Evolutionary conservation across 2,329 filamentous ascomycete species (phyloP).

Genomic region (Gyromitra esculenta): DNA sequence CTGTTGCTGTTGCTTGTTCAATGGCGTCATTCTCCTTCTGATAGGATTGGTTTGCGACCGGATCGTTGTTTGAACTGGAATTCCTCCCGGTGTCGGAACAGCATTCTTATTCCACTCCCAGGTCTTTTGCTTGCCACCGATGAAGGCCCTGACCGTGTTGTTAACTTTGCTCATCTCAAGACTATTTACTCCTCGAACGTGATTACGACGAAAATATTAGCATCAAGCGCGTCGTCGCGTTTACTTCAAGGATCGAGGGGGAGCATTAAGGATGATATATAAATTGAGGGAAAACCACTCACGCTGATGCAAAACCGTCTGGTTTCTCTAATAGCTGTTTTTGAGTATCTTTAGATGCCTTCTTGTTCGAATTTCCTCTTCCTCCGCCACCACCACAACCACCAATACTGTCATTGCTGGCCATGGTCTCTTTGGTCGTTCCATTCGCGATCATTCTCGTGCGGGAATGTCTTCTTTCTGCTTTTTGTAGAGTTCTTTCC

Average conservation of each 20-base stretch:
- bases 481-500: slow-evolving; percentile 17
- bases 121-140: slow-evolving; percentile 54
- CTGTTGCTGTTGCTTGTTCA: slow-evolving; percentile 5
- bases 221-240: slow-evolving; percentile 38
- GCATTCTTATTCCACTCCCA: slow-evolving; percentile 55
- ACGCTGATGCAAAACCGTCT: slow-evolving; percentile 42
- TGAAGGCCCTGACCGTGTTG: slow-evolving; percentile 55
- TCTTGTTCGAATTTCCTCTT: slow-evolving; percentile 25
- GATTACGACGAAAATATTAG: slow-evolving; percentile 40
- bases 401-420: slow-evolving; percentile 37
- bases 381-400: slow-evolving; percentile 32
- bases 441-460: slow-evolving; percentile 45
- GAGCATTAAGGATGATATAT: slow-evolving; percentile 20
- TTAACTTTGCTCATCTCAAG: slow-evolving; percentile 55
- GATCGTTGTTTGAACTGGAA: slow-evolving; percentile 37
- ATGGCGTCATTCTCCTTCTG: slow-evolving; percentile 48
- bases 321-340: slow-evolving; percentile 35
- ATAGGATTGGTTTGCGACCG: slow-evolving; percentile 43
- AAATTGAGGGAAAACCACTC: slow-evolving; percentile 30
- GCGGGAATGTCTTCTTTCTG: neutral
- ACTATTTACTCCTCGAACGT: slow-evolving; percentile 41
- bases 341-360: slow-evolving; percentile 30
- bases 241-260: neutral
- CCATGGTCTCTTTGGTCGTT: slow-evolving; percentile 24
- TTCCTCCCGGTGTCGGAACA: slow-evolving; percentile 39